A percentile compares a stretch with the other conserved stretches of the same genome.
Evolutionary conservation across 768 basidiomycete species (phyloP).

Genomic region (Porpolomopsis calyptriformis): DNA sequence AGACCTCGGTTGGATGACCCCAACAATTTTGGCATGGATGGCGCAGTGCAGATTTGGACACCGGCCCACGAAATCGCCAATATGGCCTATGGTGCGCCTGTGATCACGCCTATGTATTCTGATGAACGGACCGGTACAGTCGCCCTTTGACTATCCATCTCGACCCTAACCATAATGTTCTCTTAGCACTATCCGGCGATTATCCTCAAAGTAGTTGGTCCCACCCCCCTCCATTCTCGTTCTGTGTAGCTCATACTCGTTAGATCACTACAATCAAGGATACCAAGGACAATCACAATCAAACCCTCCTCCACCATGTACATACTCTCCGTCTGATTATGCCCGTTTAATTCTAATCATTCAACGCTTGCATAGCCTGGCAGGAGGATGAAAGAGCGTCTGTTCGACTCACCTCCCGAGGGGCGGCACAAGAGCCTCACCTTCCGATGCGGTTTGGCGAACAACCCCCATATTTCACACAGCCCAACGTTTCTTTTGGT

Average conservation of each 20-base stretch:
- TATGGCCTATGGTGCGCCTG: constrained; percentile 34
- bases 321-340: constrained; percentile 16
- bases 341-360: constrained; percentile 7
- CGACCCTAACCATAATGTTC: constrained; percentile 12
- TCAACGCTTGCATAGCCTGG: constrained; percentile 28
- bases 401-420: constrained; percentile 48
- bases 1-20: constrained; percentile 24
- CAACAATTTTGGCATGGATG: constrained; percentile 19
- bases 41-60: constrained; percentile 18
- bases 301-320: constrained; percentile 20
- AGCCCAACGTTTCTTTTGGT: constrained; percentile 1
- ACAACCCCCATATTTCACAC: constrained; percentile 13
- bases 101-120: constrained; percentile 39
- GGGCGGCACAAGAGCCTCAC: constrained; percentile 21
- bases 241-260: too few species aligned
- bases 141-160: constrained; percentile 6
- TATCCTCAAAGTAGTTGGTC: constrained; percentile 30
- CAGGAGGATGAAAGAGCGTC: constrained; percentile 46
- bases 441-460: constrained; percentile 16
- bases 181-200: constrained; percentile 34
- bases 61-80: constrained; percentile 20
- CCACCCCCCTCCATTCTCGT: too few species aligned
- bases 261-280: constrained; percentile 23
- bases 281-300: constrained; percentile 26
- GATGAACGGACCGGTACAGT: constrained; percentile 48